Evolutionary conservation across 371 early-diverging fungal species (phyloP).

Genomic region (Mortierella sp.): DNA sequence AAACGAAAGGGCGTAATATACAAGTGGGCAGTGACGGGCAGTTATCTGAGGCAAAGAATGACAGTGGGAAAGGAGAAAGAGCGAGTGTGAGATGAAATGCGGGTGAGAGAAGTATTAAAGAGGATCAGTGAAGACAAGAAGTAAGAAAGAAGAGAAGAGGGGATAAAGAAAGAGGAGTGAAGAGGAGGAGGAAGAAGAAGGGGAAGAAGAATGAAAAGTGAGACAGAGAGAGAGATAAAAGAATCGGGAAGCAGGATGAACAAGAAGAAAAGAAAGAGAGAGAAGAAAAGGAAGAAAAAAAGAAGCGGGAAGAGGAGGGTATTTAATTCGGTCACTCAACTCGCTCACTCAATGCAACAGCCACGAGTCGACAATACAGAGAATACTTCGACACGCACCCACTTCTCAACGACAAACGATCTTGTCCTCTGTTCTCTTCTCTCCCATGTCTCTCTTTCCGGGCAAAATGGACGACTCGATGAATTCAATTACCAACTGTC

Average conservation of each 20-base stretch:
- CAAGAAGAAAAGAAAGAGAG: background rate
- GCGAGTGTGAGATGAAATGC: background rate
- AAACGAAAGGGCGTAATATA: background rate
- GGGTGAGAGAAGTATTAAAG: background rate
- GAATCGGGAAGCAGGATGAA: background rate
- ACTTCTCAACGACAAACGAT: conserved; percentile 1
- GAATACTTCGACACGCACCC: background rate
- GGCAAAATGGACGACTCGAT: background rate
- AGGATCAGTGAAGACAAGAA: background rate
- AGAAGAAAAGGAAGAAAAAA: background rate
- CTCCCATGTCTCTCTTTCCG: background rate
- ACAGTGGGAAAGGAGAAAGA: background rate
- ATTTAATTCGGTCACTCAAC: background rate
- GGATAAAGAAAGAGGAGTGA: background rate
- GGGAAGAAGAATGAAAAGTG: background rate
- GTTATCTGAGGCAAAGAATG: background rate
- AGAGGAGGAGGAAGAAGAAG: background rate
- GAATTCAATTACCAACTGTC: background rate
- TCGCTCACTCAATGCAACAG: background rate
- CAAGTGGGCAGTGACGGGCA: background rate
- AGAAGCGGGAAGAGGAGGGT: background rate
- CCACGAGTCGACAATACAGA: background rate
- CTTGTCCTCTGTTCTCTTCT: background rate
- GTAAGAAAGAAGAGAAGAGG: conserved; percentile 4
- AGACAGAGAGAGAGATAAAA: conserved; percentile 4